Conservation (phyloP, 2,329 filamentous ascomycete genomes). For the Macrophomina tecta region DNA sequence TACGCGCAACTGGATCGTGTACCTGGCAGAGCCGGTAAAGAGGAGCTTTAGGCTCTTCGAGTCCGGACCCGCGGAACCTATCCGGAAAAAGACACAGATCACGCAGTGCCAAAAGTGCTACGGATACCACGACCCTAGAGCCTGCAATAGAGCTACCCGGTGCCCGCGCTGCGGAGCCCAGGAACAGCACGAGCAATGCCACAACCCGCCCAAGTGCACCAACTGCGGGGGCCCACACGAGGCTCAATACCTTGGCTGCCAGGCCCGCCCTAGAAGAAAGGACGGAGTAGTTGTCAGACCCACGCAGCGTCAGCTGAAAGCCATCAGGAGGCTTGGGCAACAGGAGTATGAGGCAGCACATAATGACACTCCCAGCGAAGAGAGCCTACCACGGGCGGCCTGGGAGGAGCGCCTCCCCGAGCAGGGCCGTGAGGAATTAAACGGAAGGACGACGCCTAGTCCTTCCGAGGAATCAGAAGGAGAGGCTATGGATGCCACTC, state of each 20-base stretch:
- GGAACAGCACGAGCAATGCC: neutral
- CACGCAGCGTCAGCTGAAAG: neutral
- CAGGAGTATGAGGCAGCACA: too few species aligned
- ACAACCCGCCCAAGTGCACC: neutral
- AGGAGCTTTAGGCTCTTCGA: constrained; percentile 4
- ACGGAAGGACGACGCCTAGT: neutral
- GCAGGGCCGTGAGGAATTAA: neutral
- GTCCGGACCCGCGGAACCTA: neutral
- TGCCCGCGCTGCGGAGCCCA: neutral
- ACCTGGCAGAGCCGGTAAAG: too few species aligned
- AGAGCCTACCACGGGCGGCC: neutral
- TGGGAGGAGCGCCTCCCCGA: neutral
- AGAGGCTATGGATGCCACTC: too few species aligned
- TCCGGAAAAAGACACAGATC: neutral
- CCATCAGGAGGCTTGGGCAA: too few species aligned
- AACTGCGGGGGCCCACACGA: neutral
- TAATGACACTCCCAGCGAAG: too few species aligned
- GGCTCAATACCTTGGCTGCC: neutral
- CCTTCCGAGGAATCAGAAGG: neutral
- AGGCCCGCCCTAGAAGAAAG: constrained; percentile 1
- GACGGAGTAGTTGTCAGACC: neutral
- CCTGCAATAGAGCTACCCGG: neutral
- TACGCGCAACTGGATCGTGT: too few species aligned
- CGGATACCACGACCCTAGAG: constrained; percentile 12
- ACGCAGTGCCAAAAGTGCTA: neutral